Evolutionary conservation across 495 filamentous ascomycete genomes (phyloP).

Genomic region (Aspergillus panamensis): DNA sequence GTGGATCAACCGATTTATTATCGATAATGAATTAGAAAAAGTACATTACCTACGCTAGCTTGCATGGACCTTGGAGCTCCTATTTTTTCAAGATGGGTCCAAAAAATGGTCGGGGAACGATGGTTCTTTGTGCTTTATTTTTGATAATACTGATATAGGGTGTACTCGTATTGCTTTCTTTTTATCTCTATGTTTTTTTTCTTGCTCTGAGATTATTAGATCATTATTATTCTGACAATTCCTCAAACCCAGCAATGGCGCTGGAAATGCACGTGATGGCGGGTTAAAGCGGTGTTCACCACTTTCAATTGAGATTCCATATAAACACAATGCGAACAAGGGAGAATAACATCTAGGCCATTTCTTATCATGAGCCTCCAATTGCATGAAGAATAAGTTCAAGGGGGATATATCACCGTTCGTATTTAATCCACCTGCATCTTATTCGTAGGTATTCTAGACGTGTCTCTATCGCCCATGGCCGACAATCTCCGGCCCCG

Average conservation of each 20-base stretch:
- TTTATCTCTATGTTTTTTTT: not conserved
- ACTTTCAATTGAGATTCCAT: not conserved
- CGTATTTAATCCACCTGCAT: not conserved
- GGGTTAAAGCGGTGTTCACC: not conserved
- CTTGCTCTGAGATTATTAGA: not conserved
- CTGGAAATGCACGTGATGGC: not conserved
- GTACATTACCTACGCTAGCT: too few relatives aligned
- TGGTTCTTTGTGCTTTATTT: not conserved
- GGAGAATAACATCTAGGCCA: not conserved
- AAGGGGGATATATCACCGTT: not conserved
- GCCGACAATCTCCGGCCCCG: not conserved
- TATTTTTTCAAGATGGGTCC: too few relatives aligned
- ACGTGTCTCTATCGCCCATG: conserved; percentile 2
- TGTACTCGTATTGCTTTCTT: not conserved
- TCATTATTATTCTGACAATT: too few relatives aligned
- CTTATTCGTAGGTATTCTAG: not conserved
- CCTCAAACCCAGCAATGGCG: too few relatives aligned
- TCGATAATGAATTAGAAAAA: not conserved
- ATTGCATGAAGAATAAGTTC: not conserved
- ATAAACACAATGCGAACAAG: not conserved
- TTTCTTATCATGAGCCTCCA: not conserved
- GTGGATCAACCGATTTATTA: not conserved
- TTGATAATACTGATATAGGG: not conserved
- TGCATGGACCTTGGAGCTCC: too few relatives aligned
- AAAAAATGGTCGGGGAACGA: too few relatives aligned